A percentile compares a stretch with the other conserved stretches of the same genome.
phyloP scores from a whole-genome alignment of 208 protist genomes.

The Leishmania braziliensis region DNA sequence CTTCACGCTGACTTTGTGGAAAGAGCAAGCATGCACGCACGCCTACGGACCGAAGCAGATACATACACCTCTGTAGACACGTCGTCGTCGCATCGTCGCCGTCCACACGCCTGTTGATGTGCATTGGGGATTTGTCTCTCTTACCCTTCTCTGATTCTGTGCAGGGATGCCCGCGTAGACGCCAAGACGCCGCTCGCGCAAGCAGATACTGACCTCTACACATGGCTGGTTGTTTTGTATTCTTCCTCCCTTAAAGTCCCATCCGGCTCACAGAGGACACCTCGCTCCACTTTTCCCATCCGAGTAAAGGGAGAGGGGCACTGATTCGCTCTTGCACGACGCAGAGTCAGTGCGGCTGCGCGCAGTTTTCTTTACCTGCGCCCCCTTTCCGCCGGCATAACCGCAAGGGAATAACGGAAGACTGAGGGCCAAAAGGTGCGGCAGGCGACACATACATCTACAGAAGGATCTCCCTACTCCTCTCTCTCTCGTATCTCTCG shows the following conservation, averaged over 20 bases:
- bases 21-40: not conserved
- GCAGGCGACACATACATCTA: not conserved
- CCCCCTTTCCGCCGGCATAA: not conserved
- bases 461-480: not conserved
- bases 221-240: not conserved
- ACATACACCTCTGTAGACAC: not conserved
- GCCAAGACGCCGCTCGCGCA: not conserved
- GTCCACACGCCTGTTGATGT: not conserved
- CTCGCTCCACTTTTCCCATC: not conserved
- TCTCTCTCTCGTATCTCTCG: not conserved
- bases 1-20: not conserved
- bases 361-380: not conserved
- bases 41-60: not conserved
- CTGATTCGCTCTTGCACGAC: not conserved
- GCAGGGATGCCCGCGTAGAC: not conserved
- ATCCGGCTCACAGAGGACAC: not conserved
- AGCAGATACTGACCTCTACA: not conserved
- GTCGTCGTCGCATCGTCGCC: not conserved
- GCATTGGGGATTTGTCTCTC: not conserved
- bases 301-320: not conserved
- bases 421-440: not conserved
- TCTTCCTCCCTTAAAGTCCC: not conserved
- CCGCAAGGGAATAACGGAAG: not conserved
- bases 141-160: not conserved
- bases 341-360: not conserved